Conservation (phyloP, 1,139 yeast genomes). For the Blastobotrys ciferrii region DNA sequence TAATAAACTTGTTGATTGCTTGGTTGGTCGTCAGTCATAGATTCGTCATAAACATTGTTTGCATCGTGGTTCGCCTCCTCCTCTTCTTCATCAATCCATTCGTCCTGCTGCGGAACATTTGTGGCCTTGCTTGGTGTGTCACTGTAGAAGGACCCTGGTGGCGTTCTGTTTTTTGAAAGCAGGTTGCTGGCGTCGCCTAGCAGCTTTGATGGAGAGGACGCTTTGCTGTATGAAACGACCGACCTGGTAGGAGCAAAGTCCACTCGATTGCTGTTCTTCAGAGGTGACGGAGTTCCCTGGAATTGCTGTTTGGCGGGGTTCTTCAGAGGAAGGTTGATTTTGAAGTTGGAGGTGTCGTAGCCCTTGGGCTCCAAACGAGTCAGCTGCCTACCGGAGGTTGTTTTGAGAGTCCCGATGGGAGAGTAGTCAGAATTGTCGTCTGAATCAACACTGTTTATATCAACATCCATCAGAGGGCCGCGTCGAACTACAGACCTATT, state of each 20-base stretch:
- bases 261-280: neutral
- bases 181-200: slow-evolving; percentile 10
- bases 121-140: slow-evolving; percentile 1
- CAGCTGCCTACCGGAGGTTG: neutral
- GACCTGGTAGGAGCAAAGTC: neutral
- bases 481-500: neutral
- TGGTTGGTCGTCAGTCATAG: neutral
- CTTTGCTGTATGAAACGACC: slow-evolving; percentile 9
- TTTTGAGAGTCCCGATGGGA: slow-evolving; percentile 4
- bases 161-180: slow-evolving; percentile 10
- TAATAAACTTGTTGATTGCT: neutral
- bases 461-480: slow-evolving; percentile 4
- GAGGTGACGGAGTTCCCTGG: neutral
- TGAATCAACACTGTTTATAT: slow-evolving; percentile 11
- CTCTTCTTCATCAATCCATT: slow-evolving; percentile 15
- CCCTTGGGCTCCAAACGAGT: slow-evolving; percentile 3
- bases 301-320: slow-evolving; percentile 1
- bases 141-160: slow-evolving; percentile 5
- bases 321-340: slow-evolving; percentile 4
- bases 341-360: neutral
- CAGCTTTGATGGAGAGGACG: slow-evolving; percentile 13
- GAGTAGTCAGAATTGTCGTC: slow-evolving; percentile 16
- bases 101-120: slow-evolving; percentile 7
- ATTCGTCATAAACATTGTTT: slow-evolving; percentile 17
- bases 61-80: slow-evolving; percentile 20